Evolutionary conservation across 2,329 filamentous ascomycete genomes (phyloP), one percentile per base, ranked within the genome.

Genomic region (Diaporthe caulivora): DNA sequence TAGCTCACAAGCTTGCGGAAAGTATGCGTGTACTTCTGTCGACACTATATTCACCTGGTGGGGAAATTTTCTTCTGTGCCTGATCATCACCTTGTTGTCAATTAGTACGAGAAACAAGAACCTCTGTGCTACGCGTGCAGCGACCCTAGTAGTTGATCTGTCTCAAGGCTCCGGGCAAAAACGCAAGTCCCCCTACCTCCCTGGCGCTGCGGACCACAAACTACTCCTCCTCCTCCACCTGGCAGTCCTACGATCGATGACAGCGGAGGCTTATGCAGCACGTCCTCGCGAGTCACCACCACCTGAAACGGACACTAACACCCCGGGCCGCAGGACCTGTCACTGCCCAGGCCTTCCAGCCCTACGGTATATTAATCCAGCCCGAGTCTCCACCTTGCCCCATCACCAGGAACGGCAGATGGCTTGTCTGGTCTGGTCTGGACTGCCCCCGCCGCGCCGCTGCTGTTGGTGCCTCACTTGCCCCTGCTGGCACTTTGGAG

Each of bases 211-310:
- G 40, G 26, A 49, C 58, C 57, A 64, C 42, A 6, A 24, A 11
- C 29, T 24, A 17, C 60, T 44, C 29, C 10, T 34, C 62, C 9
- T 40, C 21, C 53, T 21, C 29, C 49, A 1, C 37, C 57, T 9
- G 9, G 34, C 9, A 34, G 34, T 55, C 18, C 57, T 42, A 7
- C n/a, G 26, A 37, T 34, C 18, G 26, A 37, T 65, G 44, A 37
- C 29, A 65, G 60, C 60, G 60, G 60, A 65, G 60, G 60, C 42
- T 65, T 65, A 49, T 65, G 60, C 60, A 21, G 57, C 44, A 65
- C 60, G 18, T 37, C 9, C 21, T 37, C 57, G n/a, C 60, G 42
- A 65, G 26, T 51, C 62, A 65, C 24, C 62, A 65, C 24, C 62
- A 65, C 62, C 29, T 65, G 62, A 65, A 65, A 65, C 62, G 44